Evolutionary conservation across 306 rosid genomes (phyloP).

Genomic region (Biancaea sappan): DNA sequence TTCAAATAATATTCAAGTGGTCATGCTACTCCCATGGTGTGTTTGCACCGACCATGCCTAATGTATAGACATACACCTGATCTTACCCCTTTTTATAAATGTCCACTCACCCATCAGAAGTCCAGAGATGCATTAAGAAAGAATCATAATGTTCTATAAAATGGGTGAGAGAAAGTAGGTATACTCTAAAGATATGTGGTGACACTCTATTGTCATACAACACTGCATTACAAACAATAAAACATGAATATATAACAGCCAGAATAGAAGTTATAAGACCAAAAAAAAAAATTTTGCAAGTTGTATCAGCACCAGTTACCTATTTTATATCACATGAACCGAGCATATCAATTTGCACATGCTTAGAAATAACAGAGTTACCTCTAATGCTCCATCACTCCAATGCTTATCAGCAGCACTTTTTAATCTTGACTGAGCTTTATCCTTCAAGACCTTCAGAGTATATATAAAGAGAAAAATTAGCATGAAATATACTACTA

Average conservation of each 20-base stretch:
- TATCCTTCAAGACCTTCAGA: slow-evolving; percentile 73
- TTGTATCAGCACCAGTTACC: not conserved
- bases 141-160: not conserved
- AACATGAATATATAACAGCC: not conserved
- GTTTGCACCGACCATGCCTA: not conserved
- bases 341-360: slow-evolving; percentile 20
- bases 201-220: not conserved
- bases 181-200: not conserved
- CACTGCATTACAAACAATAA: not conserved
- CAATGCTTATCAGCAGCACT: slow-evolving; percentile 93
- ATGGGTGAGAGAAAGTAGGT: not conserved
- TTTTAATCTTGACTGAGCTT: slow-evolving; percentile 79
- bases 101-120: not conserved
- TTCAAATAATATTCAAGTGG: not conserved
- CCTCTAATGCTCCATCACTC: slow-evolving; percentile 99
- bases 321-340: slow-evolving; percentile 2
- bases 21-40: not conserved
- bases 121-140: not conserved
- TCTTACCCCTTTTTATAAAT: not conserved
- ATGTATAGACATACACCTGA: not conserved
- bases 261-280: slow-evolving; percentile 2
- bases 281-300: slow-evolving; percentile 21
- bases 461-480: slow-evolving; percentile 11
- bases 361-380: slow-evolving; percentile 34
- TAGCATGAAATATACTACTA: slow-evolving; percentile 11